A percentile compares a stretch with the other conserved stretches of the same genome.
Evolutionary conservation across 805 yeast species (phyloP).

Genomic region (Myxozyma nipponensis): DNA sequence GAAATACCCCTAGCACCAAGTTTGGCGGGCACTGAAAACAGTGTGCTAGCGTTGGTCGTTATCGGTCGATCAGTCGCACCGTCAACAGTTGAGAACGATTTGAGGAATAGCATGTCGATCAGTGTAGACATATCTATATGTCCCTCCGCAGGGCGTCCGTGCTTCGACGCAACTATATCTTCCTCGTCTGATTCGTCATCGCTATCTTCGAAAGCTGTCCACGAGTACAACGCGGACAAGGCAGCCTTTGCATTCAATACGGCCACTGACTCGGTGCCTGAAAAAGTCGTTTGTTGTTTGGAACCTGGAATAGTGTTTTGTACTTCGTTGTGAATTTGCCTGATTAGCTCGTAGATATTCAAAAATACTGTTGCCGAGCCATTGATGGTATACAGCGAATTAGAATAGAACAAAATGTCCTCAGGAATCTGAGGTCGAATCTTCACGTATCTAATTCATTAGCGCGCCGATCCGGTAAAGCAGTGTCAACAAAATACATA

Average conservation of each 20-base stretch:
- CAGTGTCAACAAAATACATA: background rate
- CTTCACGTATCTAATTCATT: constrained; percentile 11
- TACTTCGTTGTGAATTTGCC: constrained; percentile 3
- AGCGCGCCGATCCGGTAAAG: background rate
- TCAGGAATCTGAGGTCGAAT: constrained; percentile 23
- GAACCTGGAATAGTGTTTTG: background rate
- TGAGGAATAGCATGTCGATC: constrained; percentile 17
- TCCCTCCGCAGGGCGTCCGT: background rate
- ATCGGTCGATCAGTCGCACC: constrained; percentile 1
- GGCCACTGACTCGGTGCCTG: constrained; percentile 1
- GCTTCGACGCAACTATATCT: background rate
- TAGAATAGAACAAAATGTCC: constrained; percentile 17
- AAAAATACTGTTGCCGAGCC: constrained; percentile 26
- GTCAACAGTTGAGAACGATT: constrained; percentile 10
- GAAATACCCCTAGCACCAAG: constrained; percentile 26
- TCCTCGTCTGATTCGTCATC: background rate
- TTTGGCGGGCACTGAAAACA: constrained; percentile 20
- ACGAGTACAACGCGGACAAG: constrained; percentile 17
- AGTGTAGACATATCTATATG: constrained; percentile 4
- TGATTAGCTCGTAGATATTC: constrained; percentile 12
- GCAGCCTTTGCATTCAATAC: constrained; percentile 15
- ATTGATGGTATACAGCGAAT: constrained; percentile 21
- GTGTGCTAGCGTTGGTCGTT: background rate
- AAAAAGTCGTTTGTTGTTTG: background rate
- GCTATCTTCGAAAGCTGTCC: constrained; percentile 10